Conservation (phyloP, 441 rosid species). For the Erysimum cheiri region DNA sequence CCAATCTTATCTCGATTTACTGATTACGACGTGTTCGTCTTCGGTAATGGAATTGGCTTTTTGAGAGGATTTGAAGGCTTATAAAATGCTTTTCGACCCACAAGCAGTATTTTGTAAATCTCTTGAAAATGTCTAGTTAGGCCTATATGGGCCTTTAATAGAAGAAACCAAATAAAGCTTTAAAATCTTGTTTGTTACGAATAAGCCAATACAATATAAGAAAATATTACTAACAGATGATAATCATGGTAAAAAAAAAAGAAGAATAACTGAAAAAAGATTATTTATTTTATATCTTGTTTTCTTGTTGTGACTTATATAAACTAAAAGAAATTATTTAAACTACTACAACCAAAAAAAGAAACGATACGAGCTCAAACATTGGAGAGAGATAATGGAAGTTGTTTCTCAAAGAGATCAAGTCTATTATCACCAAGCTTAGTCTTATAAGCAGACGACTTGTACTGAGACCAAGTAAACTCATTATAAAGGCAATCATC, state of each 20-base stretch:
- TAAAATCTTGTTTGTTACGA: neutral
- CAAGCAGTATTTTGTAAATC: neutral
- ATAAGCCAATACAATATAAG: no score
- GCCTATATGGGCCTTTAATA: constrained; percentile 13
- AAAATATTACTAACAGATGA: no score
- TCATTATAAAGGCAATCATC: constrained; percentile 60
- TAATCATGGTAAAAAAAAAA: no score
- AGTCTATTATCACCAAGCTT: constrained; percentile 66
- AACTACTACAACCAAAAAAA: neutral
- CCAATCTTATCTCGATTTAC: neutral
- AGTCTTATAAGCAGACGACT: constrained; percentile 58
- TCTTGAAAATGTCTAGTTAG: neutral
- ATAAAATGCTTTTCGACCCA: neutral
- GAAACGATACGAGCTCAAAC: constrained; percentile 1
- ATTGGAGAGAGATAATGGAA: constrained; percentile 7
- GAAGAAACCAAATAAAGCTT: neutral
- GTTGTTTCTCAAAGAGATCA: constrained; percentile 58
- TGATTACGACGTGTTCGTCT: neutral
- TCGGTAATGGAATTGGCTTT: neutral
- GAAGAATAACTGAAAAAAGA: neutral
- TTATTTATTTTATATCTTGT: constrained; percentile 32
- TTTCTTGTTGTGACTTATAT: neutral
- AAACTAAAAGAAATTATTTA: neutral
- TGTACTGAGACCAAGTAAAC: constrained; percentile 66
- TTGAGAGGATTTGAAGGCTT: neutral